phyloP scores from a whole-genome alignment of 192 early-diverging fungal species.

The Coemansia umbellata region DNA sequence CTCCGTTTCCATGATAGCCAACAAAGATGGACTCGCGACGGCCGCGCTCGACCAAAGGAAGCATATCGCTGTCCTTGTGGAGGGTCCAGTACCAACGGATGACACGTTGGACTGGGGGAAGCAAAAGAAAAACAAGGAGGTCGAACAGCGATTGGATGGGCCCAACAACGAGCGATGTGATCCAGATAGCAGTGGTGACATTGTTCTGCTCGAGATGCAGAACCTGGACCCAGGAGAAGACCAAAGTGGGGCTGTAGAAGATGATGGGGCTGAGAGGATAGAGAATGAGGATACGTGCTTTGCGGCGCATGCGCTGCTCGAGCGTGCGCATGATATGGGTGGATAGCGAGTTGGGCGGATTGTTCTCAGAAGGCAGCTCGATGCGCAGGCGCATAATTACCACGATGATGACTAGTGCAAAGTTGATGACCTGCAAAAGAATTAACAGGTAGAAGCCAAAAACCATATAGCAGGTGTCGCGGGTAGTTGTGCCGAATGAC shows the following conservation, averaged over 20 bases:
- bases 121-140: conserved; percentile 22
- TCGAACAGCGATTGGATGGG: conserved; percentile 36
- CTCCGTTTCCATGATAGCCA: not conserved
- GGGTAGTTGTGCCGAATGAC: conserved; percentile 30
- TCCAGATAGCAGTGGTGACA: conserved; percentile 23
- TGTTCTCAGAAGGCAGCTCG: conserved; percentile 15
- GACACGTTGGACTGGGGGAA: conserved; percentile 44
- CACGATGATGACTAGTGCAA: conserved; percentile 27
- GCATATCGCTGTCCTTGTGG: conserved; percentile 30
- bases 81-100: conserved; percentile 34
- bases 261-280: conserved; percentile 45
- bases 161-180: conserved; percentile 12
- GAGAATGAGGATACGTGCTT: conserved; percentile 33
- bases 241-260: conserved; percentile 27
- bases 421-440: conserved; percentile 26
- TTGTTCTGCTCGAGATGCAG: conserved; percentile 22
- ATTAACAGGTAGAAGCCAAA: conserved; percentile 40
- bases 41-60: conserved; percentile 10
- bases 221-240: conserved; percentile 41
- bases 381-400: conserved; percentile 24
- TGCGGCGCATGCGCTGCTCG: conserved; percentile 41
- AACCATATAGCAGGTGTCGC: conserved; percentile 28
- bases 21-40: conserved; percentile 28
- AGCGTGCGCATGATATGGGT: conserved; percentile 36
- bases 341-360: conserved; percentile 17